Conservation (phyloP, 345 rosid genomes). For the Populus pruinosa region DNA sequence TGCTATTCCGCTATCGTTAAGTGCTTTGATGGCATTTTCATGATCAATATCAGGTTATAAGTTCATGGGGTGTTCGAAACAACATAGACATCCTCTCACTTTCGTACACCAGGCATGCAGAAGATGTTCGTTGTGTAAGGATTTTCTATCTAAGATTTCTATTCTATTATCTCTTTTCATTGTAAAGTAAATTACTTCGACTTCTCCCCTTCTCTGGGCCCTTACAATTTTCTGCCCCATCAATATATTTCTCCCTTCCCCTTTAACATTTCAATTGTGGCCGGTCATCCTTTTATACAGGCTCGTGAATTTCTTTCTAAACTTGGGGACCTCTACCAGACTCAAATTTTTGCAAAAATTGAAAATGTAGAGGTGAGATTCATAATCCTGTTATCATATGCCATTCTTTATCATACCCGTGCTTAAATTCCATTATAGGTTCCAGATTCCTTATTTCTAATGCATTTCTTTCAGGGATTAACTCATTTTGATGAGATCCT, state of each 20-base stretch:
- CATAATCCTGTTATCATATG: neutral
- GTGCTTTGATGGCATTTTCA: neutral
- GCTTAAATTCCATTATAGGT: slow-evolving; percentile 11
- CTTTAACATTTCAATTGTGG: slow-evolving; percentile 4
- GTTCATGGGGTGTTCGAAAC: slow-evolving; percentile 68
- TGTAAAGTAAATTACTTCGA: neutral
- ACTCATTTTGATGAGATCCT: slow-evolving; percentile 69
- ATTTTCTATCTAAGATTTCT: slow-evolving; percentile 3
- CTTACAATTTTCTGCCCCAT: neutral
- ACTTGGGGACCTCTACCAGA: slow-evolving; percentile 49
- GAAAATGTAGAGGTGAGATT: slow-evolving; percentile 60
- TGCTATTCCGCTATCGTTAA: neutral
- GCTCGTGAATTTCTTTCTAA: slow-evolving; percentile 55
- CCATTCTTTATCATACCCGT: neutral
- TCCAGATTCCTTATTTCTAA: neutral
- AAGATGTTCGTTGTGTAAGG: slow-evolving; percentile 63
- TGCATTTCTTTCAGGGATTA: slow-evolving; percentile 40
- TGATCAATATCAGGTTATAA: slow-evolving; percentile 45
- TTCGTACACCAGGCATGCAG: slow-evolving; percentile 60
- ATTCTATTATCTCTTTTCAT: slow-evolving; percentile 5
- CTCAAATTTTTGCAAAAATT: slow-evolving; percentile 64
- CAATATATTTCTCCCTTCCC: slow-evolving; percentile 1
- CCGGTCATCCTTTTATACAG: slow-evolving; percentile 29
- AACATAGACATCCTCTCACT: slow-evolving; percentile 66
- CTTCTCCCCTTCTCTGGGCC: neutral